Percentiles rank a stretch among this genome's conserved stretches.
Conservation (phyloP, 108 stramenopile genomes). For the Cyclotella choctawhatcheeana region DNA sequence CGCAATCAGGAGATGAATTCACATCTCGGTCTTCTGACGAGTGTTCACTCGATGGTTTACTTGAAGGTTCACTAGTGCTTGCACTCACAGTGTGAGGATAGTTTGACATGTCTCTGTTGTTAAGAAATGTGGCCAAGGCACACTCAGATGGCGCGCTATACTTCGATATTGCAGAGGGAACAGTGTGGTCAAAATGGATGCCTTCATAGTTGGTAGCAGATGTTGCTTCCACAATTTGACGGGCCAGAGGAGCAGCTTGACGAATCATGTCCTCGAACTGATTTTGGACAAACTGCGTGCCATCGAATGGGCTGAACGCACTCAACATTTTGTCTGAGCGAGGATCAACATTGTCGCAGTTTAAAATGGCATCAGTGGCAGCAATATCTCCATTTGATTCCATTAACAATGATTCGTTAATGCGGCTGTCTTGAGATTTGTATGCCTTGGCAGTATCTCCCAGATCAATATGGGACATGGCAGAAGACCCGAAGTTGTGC, state of each 20-base stretch:
- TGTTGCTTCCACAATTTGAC: background rate
- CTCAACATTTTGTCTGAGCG: background rate
- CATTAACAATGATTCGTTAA: background rate
- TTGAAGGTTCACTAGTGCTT: conserved; percentile 11
- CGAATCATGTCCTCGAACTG: background rate
- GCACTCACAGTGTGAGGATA: conserved; percentile 12
- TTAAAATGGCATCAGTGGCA: background rate
- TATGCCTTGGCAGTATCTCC: background rate
- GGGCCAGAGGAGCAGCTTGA: background rate
- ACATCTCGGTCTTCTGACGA: no score
- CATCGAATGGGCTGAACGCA: conserved; percentile 12
- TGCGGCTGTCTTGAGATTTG: background rate
- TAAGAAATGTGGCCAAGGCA: conserved; percentile 5
- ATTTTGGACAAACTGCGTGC: background rate
- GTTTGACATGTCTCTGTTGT: background rate
- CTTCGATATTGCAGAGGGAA: conserved; percentile 2
- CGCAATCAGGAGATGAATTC: conserved; percentile 11
- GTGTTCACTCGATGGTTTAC: no score
- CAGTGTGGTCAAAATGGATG: no score
- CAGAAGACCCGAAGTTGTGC: background rate
- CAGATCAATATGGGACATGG: conserved; percentile 12
- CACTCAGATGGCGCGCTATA: background rate
- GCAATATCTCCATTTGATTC: background rate
- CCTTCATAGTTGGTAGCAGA: background rate
- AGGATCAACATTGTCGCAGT: background rate